Percentiles rank a stretch among this genome's conserved stretches.
Conservation (phyloP, 225 moss, liverwort and hornwort species). For the Thuidium tamariscinum region DNA sequence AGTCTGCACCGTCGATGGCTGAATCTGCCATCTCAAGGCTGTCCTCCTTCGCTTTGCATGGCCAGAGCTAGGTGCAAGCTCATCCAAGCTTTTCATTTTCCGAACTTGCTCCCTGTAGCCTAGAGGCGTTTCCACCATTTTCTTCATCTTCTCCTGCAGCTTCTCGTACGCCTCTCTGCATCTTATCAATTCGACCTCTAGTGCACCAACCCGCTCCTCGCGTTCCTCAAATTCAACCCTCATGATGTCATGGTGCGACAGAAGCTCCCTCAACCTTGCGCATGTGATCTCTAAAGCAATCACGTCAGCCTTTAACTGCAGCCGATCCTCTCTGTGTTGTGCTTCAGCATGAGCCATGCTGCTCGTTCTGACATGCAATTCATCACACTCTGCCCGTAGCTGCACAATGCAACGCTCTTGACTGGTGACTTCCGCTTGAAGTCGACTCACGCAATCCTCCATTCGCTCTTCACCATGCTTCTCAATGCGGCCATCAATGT, state of each 20-base stretch:
- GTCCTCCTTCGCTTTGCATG: too few species aligned
- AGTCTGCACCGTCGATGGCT: too few species aligned
- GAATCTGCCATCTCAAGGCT: too few species aligned
- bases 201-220: fast-evolving
- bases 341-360: background rate
- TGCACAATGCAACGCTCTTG: background rate
- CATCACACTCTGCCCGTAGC: background rate
- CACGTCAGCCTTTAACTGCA: background rate
- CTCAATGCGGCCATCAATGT: background rate
- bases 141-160: too few species aligned
- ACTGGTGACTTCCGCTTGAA: background rate
- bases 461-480: background rate
- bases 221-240: too few species aligned
- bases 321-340: background rate
- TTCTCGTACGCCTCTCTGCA: background rate
- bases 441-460: background rate
- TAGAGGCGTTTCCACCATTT: too few species aligned
- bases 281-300: background rate
- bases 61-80: too few species aligned
- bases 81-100: too few species aligned
- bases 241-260: background rate
- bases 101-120: too few species aligned
- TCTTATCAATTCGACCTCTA: background rate
- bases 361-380: background rate
- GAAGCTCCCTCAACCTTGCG: background rate